Conservation (phyloP, 1,284 basidiomycete genomes). For the Rugosomyces carneus region DNA sequence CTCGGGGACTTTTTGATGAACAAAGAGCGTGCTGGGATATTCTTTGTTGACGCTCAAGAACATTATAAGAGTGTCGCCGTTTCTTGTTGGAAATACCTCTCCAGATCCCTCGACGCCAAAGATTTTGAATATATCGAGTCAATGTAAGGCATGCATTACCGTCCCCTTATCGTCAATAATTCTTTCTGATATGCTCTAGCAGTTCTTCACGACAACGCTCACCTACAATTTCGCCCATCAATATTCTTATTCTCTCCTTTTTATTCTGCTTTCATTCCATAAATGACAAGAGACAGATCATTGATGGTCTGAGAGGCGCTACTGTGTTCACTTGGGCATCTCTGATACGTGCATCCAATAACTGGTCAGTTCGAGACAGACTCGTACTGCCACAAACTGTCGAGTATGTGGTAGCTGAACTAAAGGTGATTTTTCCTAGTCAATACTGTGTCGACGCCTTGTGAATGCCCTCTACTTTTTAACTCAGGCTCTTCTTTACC, state of each 20-base stretch:
- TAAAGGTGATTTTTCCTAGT: background rate
- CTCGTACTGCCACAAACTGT: background rate
- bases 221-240: background rate
- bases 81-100: background rate
- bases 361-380: background rate
- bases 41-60: background rate
- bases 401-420: background rate
- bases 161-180: too few species aligned
- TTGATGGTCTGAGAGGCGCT: background rate
- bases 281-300: background rate
- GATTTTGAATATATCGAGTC: background rate
- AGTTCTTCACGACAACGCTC: background rate
- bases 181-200: too few species aligned
- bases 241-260: background rate
- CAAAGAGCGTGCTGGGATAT: conserved; percentile 1
- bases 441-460: too few species aligned
- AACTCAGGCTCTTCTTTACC: background rate
- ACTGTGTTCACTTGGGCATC: background rate
- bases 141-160: background rate
- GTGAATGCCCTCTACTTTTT: too few species aligned
- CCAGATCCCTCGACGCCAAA: background rate
- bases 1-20: background rate
- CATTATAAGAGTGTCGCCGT: background rate
- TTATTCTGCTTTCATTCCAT: background rate
- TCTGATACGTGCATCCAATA: background rate